Evolutionary conservation across 805 yeast species (phyloP).

Genomic region (Blastobotrys chiropterorum): DNA sequence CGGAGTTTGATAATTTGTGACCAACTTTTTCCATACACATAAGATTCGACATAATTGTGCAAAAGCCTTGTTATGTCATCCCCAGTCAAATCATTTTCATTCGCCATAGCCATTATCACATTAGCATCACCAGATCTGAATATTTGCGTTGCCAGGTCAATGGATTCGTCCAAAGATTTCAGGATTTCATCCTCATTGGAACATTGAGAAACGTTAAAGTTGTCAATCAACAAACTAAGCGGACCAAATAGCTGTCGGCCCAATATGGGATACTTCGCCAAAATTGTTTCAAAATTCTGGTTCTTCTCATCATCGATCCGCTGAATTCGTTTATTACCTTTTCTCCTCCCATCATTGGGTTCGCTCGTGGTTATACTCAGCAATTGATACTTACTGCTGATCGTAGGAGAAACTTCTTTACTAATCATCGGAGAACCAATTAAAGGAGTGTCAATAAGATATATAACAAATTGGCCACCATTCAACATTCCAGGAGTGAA

Average conservation of each 20-base stretch:
- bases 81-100: conserved; percentile 23
- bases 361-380: neutral
- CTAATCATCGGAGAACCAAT: conserved; percentile 35
- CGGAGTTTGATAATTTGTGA: conserved; percentile 32
- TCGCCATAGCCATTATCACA: conserved; percentile 22
- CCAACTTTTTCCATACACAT: conserved; percentile 67
- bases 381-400: conserved; percentile 9
- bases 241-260: conserved; percentile 35
- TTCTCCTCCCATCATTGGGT: conserved; percentile 10
- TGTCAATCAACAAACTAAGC: conserved; percentile 35
- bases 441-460: conserved; percentile 53
- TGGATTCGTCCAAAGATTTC: conserved; percentile 26
- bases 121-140: conserved; percentile 30
- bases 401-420: conserved; percentile 16
- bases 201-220: conserved; percentile 32
- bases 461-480: conserved; percentile 49
- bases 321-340: neutral
- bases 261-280: conserved; percentile 36
- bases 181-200: conserved; percentile 28
- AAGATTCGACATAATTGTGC: conserved; percentile 65
- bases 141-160: conserved; percentile 30
- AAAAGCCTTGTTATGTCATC: conserved; percentile 43
- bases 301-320: neutral
- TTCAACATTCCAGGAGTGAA: conserved; percentile 52
- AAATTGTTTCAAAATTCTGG: conserved; percentile 32